Percentiles rank a stretch among this genome's conserved stretches.
phyloP scores from a whole-genome alignment of 352 stramenopile genomes.

The Phytophthora gonapodyides region DNA sequence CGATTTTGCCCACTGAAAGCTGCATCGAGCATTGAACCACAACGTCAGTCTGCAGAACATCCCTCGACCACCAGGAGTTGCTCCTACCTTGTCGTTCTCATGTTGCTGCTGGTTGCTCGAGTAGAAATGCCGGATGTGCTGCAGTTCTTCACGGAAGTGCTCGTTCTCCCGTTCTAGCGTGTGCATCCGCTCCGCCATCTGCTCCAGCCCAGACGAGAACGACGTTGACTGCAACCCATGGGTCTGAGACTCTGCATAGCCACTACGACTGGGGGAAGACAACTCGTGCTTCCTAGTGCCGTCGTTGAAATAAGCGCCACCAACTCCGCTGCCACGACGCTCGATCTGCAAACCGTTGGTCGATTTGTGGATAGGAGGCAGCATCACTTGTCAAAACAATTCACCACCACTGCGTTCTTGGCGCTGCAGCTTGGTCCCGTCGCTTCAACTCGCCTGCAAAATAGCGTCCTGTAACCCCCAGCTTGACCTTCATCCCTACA shows the following conservation, averaged over 20 bases:
- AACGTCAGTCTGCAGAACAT: not conserved
- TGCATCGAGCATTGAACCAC: not conserved
- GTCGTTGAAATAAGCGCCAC: conserved; percentile 12
- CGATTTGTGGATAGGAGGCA: conserved; percentile 57
- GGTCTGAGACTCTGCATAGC: conserved; percentile 8
- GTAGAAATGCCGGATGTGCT: conserved; percentile 53
- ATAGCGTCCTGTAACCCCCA: conserved; percentile 23
- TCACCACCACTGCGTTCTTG: conserved; percentile 1
- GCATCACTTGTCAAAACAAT: conserved; percentile 34
- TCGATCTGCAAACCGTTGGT: conserved; percentile 22
- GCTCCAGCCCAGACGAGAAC: conserved; percentile 7
- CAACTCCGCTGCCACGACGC: conserved; percentile 13
- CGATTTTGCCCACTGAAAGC: conserved; percentile 30
- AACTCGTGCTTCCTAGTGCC: conserved; percentile 25
- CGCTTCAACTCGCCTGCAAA: conserved; percentile 20
- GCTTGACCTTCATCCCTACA: not conserved
- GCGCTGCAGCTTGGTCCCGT: not conserved
- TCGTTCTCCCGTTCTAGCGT: conserved; percentile 67
- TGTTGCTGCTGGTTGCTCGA: conserved; percentile 65
- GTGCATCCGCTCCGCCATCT: conserved; percentile 34
- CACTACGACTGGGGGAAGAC: conserved; percentile 14
- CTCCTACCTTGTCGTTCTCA: conserved; percentile 56
- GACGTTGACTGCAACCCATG: conserved; percentile 3
- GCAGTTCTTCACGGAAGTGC: conserved; percentile 54
- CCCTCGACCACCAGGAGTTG: not conserved